Percentiles rank a stretch among this genome's conserved stretches.
phyloP scores from a whole-genome alignment of 164 flowering plant genomes.

The Dillenia turbinata region DNA sequence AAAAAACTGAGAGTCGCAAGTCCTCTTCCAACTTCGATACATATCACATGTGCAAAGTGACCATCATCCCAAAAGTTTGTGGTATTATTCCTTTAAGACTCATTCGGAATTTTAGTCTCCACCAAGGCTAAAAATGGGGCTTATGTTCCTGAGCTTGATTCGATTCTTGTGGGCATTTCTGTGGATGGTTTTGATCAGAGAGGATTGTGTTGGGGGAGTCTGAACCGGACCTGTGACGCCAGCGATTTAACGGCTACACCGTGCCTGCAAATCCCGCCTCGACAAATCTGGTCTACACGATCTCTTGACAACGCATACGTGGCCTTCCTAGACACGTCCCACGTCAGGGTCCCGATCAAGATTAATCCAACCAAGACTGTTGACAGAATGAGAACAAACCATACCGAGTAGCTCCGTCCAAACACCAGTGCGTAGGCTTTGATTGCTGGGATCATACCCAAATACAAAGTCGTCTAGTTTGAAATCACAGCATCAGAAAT shows the following conservation, averaged over 20 bases:
- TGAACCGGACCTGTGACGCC: conserved; percentile 59
- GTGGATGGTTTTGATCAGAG: no score
- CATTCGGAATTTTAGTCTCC: no score
- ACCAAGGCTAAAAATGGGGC: no score
- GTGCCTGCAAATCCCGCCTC: conserved; percentile 83
- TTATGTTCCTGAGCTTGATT: no score
- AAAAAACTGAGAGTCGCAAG: no score
- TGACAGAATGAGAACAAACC: conserved; percentile 40
- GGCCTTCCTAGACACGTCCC: conserved; percentile 71
- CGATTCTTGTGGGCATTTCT: no score
- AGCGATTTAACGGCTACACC: conserved; percentile 65
- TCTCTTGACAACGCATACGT: conserved; percentile 28
- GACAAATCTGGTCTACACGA: conserved; percentile 30
- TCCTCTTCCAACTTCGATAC: no score
- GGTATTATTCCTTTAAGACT: no score
- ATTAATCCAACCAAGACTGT: conserved; percentile 40
- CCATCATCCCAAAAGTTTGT: no score
- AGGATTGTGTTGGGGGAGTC: conserved; percentile 47
- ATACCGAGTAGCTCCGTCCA: conserved; percentile 52
- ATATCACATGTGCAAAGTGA: no score
- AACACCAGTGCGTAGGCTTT: conserved; percentile 48
- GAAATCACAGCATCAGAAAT: conserved; percentile 55
- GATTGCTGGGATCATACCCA: conserved; percentile 55
- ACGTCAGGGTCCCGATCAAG: conserved; percentile 44
- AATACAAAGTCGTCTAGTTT: conserved; percentile 53